These are phyloP conservation scores for Oryza longistaminata DNA, from an alignment of 176 grass and related monocot genomes.

Conservation along the genomic window DNA sequence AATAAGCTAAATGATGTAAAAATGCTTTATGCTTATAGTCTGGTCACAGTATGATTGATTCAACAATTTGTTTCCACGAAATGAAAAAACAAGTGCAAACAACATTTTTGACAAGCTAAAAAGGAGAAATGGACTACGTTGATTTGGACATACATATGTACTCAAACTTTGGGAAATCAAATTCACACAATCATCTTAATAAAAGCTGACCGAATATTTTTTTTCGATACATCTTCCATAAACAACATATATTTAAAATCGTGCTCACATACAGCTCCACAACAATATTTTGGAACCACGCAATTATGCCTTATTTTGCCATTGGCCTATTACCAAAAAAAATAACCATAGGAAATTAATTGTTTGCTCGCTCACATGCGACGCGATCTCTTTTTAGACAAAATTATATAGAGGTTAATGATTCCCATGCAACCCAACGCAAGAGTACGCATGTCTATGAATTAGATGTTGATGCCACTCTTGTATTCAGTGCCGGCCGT, in stretches of 20 bases:
- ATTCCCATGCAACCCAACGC: neutral
- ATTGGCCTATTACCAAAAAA: neutral
- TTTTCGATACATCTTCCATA: neutral
- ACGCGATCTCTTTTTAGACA: neutral
- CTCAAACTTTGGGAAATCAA: neutral
- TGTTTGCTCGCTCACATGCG: neutral
- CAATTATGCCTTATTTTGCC: neutral
- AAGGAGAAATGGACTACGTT: neutral
- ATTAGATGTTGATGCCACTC: neutral
- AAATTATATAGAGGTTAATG: neutral
- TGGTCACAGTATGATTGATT: neutral
- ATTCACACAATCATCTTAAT: neutral
- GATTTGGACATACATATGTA: neutral
- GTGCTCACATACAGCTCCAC: too few species aligned
- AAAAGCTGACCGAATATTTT: neutral
- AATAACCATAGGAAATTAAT: neutral
- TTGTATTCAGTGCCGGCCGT: neutral
- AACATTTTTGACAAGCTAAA: neutral
- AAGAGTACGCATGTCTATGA: neutral
- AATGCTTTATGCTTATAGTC: neutral
- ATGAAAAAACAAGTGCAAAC: neutral
- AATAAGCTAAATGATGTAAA: neutral
- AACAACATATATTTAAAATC: too few species aligned
- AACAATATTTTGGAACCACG: too few species aligned
- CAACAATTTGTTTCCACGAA: neutral